Conservation (phyloP, 805 yeast species). For the Wickerhamiella alocasiicola region DNA sequence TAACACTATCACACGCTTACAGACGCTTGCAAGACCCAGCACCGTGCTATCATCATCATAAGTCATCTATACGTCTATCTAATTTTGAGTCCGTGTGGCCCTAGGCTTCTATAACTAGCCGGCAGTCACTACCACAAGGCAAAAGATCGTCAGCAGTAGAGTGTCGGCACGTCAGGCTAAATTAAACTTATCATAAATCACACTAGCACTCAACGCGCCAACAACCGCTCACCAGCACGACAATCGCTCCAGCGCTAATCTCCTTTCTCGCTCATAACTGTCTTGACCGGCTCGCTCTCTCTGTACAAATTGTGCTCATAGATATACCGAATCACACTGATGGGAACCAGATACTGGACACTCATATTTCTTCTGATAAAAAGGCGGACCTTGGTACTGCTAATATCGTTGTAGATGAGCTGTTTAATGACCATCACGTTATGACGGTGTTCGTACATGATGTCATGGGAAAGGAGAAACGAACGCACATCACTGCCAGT, state of each 20-base stretch:
- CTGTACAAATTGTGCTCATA: conserved; percentile 82
- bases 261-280: conserved; percentile 38
- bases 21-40: too few species aligned
- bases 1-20: too few species aligned
- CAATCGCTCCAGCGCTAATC: conserved; percentile 16
- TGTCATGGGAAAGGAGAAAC: conserved; percentile 83
- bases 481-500: conserved; percentile 94
- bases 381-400: conserved; percentile 85
- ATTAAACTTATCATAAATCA: too few species aligned
- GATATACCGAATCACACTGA: conserved; percentile 85
- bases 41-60: too few species aligned
- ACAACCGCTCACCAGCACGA: too few species aligned
- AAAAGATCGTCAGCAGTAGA: too few species aligned
- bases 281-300: conserved; percentile 89
- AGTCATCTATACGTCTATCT: too few species aligned
- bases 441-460: conserved; percentile 90
- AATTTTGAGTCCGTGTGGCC: too few species aligned
- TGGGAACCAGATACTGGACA: conserved; percentile 87
- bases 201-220: too few species aligned
- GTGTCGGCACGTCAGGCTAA: too few species aligned
- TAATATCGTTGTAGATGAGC: conserved; percentile 88
- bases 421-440: conserved; percentile 92
- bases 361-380: conserved; percentile 93
- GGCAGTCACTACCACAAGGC: too few species aligned
- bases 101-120: too few species aligned